These are phyloP conservation scores for Hypoxylon sp. DNA, from an alignment of 2,329 filamentous ascomycete species.

Conservation along the genomic window DNA sequence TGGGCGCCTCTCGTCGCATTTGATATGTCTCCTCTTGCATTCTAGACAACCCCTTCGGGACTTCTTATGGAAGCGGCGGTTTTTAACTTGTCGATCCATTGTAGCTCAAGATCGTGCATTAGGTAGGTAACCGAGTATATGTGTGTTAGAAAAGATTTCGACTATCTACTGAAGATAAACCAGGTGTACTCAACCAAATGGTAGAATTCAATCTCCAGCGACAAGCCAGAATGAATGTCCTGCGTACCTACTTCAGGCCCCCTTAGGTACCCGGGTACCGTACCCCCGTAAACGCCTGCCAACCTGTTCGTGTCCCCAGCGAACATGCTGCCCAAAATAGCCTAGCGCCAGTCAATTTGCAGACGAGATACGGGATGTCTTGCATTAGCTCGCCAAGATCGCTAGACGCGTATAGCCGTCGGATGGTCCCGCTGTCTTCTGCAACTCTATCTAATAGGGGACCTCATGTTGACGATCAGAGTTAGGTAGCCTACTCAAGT, in stretches of 20 bases:
- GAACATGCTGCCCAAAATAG: background rate
- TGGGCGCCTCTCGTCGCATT: constrained; percentile 6
- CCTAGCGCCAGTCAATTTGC: background rate
- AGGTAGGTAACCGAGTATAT: background rate
- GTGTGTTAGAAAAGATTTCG: background rate
- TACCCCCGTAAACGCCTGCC: background rate
- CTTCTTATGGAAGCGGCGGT: constrained; percentile 13
- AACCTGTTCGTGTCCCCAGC: background rate
- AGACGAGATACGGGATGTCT: constrained; percentile 8
- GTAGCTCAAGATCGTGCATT: background rate
- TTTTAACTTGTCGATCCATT: constrained; percentile 7
- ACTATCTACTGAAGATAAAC: background rate
- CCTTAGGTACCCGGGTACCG: background rate
- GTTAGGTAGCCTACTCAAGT: background rate
- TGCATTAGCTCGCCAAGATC: constrained; percentile 11
- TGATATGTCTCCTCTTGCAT: constrained; percentile 20
- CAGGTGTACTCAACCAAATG: background rate
- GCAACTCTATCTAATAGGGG: background rate
- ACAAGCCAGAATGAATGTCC: background rate
- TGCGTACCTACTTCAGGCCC: background rate
- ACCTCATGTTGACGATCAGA: background rate
- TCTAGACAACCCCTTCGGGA: constrained; percentile 6
- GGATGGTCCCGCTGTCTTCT: background rate
- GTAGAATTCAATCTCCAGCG: background rate
- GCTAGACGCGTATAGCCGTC: constrained; percentile 4